These are phyloP conservation scores for Zychaea mexicana DNA, from an alignment of 371 early-diverging fungal species.

Conservation along the genomic window DNA sequence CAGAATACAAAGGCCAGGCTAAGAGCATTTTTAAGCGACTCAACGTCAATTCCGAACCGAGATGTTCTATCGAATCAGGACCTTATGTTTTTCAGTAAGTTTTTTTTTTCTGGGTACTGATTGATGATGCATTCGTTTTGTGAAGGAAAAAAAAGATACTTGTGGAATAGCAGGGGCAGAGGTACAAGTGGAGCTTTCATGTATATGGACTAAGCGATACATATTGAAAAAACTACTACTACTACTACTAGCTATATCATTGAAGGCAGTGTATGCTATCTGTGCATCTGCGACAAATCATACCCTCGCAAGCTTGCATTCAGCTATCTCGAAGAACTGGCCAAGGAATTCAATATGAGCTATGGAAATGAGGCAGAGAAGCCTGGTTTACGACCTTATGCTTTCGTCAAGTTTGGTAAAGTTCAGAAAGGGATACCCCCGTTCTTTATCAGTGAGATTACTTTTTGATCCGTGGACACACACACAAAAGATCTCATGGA, in stretches of 20 bases:
- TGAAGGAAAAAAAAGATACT: neutral
- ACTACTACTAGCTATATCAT: conserved; percentile 81
- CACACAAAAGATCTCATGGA: neutral
- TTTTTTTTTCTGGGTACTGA: neutral
- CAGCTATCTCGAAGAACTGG: conserved; percentile 91
- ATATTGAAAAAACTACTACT: too few species aligned
- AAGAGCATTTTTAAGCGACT: conserved; percentile 90
- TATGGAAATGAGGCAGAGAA: conserved; percentile 89
- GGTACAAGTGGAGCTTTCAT: too few species aligned
- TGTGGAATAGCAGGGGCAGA: too few species aligned
- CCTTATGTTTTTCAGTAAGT: conserved; percentile 86
- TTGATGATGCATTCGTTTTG: neutral
- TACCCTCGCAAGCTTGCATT: conserved; percentile 97
- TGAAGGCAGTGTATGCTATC: conserved; percentile 91
- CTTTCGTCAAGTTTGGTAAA: conserved; percentile 95
- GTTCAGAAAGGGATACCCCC: conserved; percentile 3
- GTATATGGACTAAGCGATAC: neutral
- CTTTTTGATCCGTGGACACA: neutral
- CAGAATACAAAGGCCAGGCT: conserved; percentile 93
- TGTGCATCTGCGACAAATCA: conserved; percentile 91
- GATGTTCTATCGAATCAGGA: conserved; percentile 95
- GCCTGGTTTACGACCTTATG: conserved; percentile 91
- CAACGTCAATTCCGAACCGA: conserved; percentile 81
- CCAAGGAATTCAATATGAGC: conserved; percentile 91
- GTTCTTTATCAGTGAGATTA: too few species aligned